These are phyloP conservation scores for Auxenochlorella pyrenoidosa DNA, from an alignment of 139 green algal species.

Conservation along the genomic window DNA sequence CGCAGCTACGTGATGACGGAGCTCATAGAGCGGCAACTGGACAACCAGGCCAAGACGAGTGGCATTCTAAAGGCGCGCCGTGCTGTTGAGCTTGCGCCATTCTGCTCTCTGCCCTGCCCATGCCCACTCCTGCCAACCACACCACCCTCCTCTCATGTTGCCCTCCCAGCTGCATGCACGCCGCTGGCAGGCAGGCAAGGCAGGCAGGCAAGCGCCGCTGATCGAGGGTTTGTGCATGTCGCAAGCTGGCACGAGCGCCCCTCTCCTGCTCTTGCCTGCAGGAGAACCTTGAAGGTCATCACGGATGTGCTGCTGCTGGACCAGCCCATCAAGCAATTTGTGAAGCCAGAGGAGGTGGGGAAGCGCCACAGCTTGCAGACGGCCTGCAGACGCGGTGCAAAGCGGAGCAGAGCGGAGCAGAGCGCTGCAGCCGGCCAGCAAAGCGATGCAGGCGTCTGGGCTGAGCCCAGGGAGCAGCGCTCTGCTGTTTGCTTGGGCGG, in stretches of 20 bases:
- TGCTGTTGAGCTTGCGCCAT: too few relatives aligned
- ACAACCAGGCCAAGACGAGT: slow-evolving; percentile 69
- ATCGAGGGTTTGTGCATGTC: too few relatives aligned
- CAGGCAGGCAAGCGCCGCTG: too few relatives aligned
- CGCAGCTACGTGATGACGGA: slow-evolving; percentile 69
- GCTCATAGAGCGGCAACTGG: slow-evolving; percentile 77
- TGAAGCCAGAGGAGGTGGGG: slow-evolving; percentile 72
- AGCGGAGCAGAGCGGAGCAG: too few relatives aligned
- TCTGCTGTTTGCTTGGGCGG: background rate
- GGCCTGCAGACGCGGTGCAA: background rate
- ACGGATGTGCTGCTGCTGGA: slow-evolving; percentile 87
- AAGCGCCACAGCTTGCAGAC: too few relatives aligned
- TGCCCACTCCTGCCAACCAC: too few relatives aligned
- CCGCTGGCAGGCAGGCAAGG: too few relatives aligned
- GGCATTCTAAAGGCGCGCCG: slow-evolving; percentile 70
- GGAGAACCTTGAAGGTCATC: slow-evolving; percentile 52
- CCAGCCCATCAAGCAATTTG: slow-evolving; percentile 91
- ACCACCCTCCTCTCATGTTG: too few relatives aligned
- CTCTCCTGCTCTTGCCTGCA: too few relatives aligned
- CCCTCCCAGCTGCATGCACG: too few relatives aligned
- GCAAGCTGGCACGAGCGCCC: too few relatives aligned
- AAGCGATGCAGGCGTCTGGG: background rate
- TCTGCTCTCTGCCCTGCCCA: too few relatives aligned
- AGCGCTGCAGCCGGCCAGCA: background rate
- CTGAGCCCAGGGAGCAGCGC: background rate